phyloP scores from a whole-genome alignment of 306 rosid genomes.

The Fragaria ananassa region DNA sequence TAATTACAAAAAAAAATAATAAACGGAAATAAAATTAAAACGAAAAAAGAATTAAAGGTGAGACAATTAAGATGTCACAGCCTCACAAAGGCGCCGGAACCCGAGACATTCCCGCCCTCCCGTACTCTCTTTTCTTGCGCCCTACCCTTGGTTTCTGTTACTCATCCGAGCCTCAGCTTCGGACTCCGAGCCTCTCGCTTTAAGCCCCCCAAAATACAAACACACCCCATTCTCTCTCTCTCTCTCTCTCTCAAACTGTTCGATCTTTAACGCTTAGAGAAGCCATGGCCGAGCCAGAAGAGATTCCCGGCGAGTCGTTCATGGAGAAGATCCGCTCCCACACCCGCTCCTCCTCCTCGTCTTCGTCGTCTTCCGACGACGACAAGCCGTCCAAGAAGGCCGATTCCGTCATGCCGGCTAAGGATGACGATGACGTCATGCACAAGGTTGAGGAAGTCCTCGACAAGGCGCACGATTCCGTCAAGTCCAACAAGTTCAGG shows the following conservation, averaged over 20 bases:
- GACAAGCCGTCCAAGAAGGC: conserved; percentile 1
- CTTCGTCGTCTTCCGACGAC: conserved; percentile 43
- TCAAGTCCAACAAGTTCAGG: conserved; percentile 46
- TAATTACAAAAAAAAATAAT: neutral
- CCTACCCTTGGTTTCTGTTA: conserved; percentile 31
- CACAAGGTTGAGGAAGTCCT: conserved; percentile 37
- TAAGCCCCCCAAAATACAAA: neutral
- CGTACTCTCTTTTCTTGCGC: neutral
- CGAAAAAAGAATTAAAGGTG: neutral
- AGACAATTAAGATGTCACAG: no score
- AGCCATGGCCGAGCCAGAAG: conserved; percentile 40
- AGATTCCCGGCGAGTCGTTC: conserved; percentile 38
- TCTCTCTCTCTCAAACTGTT: conserved; percentile 1
- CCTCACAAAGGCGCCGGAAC: neutral
- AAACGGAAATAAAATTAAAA: neutral
- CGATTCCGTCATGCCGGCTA: conserved; percentile 1
- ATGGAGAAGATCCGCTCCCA: conserved; percentile 42
- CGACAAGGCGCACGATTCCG: conserved; percentile 9
- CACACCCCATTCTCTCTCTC: neutral
- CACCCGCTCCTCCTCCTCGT: conserved; percentile 28
- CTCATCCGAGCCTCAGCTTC: conserved; percentile 22
- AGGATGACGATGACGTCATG: neutral
- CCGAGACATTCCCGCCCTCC: conserved; percentile 19
- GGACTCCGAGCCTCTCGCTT: conserved; percentile 18
- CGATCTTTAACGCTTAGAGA: conserved; percentile 6